These are phyloP conservation scores for Emergomyces pasteurianus DNA, from an alignment of 2,329 filamentous ascomycete species.

Conservation along the genomic window DNA sequence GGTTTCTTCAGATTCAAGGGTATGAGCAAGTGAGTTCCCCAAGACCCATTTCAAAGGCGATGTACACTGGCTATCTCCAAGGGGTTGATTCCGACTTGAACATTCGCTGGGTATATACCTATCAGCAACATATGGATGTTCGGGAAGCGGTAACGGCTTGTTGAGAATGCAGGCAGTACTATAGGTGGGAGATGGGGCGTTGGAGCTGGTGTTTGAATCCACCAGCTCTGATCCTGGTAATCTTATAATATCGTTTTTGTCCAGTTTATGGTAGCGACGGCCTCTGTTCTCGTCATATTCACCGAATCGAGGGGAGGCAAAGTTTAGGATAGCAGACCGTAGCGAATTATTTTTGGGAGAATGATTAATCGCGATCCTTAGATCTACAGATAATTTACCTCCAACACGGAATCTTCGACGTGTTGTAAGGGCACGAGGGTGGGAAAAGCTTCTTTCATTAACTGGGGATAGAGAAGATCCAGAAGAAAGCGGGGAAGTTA, in stretches of 20 bases:
- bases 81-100: background rate
- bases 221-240: background rate
- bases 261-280: background rate
- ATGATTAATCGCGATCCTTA: conserved; percentile 22
- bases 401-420: conserved; percentile 14
- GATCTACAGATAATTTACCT: conserved; percentile 16
- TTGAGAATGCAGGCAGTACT: background rate
- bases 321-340: conserved; percentile 26
- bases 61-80: background rate
- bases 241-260: background rate
- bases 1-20: background rate
- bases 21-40: background rate
- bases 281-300: conserved; percentile 5
- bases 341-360: conserved; percentile 26
- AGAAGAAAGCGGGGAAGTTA: conserved; percentile 15
- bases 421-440: conserved; percentile 20
- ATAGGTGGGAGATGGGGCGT: background rate
- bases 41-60: background rate
- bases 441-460: conserved; percentile 22
- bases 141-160: background rate
- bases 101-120: background rate
- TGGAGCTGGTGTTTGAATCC: background rate
- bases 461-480: conserved; percentile 16
- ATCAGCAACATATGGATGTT: background rate
- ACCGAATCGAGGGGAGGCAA: conserved; percentile 18